Percentiles rank a stretch among this genome's conserved stretches.
phyloP scores from a whole-genome alignment of 1,139 yeast species.

The Taiozyma sp. region DNA sequence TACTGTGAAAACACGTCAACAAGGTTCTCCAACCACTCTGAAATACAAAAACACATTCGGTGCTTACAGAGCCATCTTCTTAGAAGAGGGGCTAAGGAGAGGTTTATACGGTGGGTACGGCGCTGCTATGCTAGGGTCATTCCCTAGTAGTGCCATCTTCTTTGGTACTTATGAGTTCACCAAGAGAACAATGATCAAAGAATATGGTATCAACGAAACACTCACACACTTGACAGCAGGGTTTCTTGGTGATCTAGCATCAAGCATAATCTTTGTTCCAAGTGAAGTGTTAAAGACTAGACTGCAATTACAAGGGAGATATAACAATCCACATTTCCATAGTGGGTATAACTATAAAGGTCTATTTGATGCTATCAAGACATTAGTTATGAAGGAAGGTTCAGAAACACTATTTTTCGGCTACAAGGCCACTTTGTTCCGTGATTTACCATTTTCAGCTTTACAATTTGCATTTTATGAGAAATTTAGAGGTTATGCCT shows the following conservation, averaged over 20 bases:
- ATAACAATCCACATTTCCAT: slow-evolving; percentile 71
- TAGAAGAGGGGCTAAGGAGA: slow-evolving; percentile 78
- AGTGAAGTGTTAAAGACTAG: slow-evolving; percentile 94
- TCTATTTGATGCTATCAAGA: slow-evolving; percentile 58
- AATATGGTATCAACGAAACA: slow-evolving; percentile 70
- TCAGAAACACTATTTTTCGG: slow-evolving; percentile 76
- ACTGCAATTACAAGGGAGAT: slow-evolving; percentile 83
- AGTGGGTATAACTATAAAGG: slow-evolving; percentile 88
- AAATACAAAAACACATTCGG: slow-evolving; percentile 66
- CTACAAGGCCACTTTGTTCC: slow-evolving; percentile 83
- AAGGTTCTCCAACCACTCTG: slow-evolving; percentile 69
- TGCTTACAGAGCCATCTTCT: slow-evolving; percentile 68
- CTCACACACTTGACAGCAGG: slow-evolving; percentile 81
- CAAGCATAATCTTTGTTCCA: slow-evolving; percentile 94
- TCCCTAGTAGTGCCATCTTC: slow-evolving; percentile 91
- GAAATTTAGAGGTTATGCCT: slow-evolving; percentile 66
- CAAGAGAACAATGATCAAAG: slow-evolving; percentile 66
- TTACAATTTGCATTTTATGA: slow-evolving; percentile 95
- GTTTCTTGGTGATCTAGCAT: slow-evolving; percentile 83
- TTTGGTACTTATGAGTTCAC: slow-evolving; percentile 85
- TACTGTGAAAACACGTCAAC: slow-evolving; percentile 95
- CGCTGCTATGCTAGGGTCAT: slow-evolving; percentile 87
- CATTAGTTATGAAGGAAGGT: slow-evolving; percentile 70
- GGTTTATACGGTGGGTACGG: slow-evolving; percentile 91
- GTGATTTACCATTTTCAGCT: slow-evolving; percentile 95